phyloP scores from a whole-genome alignment of 2,329 filamentous ascomycete genomes.

The Stemphylium vesicarium region DNA sequence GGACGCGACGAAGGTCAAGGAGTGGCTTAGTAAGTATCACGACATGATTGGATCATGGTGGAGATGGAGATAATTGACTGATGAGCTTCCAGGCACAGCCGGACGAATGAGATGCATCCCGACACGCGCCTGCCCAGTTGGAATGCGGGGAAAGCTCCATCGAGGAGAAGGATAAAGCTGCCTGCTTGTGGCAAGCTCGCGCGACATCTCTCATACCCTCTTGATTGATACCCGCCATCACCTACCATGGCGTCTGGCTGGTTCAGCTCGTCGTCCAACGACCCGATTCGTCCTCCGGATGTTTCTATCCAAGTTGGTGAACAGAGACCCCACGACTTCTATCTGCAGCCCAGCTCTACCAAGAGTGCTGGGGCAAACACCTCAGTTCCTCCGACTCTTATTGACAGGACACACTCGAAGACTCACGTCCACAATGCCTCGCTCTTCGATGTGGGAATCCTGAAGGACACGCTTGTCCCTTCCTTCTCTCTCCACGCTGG shows the following conservation, averaged over 20 bases:
- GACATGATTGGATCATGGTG: conserved; percentile 8
- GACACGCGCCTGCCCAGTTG: conserved; percentile 13
- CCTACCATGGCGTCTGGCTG: conserved; percentile 36
- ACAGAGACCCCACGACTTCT: conserved; percentile 42
- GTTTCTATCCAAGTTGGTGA: conserved; percentile 41
- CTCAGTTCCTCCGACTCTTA: conserved; percentile 7
- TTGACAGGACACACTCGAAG: conserved; percentile 43
- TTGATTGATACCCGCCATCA: conserved; percentile 2
- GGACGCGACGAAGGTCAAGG: not conserved
- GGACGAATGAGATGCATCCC: conserved; percentile 11
- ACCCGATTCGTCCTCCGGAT: conserved; percentile 34
- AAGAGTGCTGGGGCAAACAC: conserved; percentile 14
- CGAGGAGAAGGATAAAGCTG: conserved; percentile 15
- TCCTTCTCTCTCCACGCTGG: conserved; percentile 62
- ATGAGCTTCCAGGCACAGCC: not conserved
- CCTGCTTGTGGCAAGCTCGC: conserved; percentile 1
- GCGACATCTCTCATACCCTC: not conserved
- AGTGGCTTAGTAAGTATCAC: conserved; percentile 8
- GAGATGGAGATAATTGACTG: not conserved
- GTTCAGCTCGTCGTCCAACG: conserved; percentile 32
- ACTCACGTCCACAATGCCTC: conserved; percentile 40
- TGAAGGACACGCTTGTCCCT: conserved; percentile 61
- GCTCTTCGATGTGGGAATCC: conserved; percentile 56
- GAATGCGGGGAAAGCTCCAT: conserved; percentile 35
- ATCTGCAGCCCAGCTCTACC: conserved; percentile 34